A percentile compares a stretch with the other conserved stretches of the same genome.
phyloP scores from a whole-genome alignment of 441 rosid genomes.

The Metrosideros polymorpha region DNA sequence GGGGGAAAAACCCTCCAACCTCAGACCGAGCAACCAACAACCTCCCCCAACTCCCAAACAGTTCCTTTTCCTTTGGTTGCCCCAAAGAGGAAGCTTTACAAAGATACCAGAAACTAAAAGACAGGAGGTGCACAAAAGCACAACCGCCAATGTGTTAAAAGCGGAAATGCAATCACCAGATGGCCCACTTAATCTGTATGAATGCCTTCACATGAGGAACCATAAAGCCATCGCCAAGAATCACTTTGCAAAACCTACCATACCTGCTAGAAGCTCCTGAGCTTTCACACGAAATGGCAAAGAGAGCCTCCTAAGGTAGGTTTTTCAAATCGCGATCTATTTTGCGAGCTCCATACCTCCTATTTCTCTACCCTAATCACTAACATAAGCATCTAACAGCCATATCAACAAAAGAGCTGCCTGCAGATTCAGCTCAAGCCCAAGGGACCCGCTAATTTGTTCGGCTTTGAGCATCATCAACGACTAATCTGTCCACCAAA shows the following conservation, averaged over 20 bases:
- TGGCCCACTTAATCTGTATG: background rate
- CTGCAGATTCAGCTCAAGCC: background rate
- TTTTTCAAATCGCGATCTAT: background rate
- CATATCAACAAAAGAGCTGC: background rate
- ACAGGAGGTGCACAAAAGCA: background rate
- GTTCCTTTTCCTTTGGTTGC: too few relatives aligned
- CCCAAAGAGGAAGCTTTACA: too few relatives aligned
- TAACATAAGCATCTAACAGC: background rate
- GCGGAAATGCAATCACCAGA: background rate
- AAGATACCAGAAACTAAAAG: too few relatives aligned
- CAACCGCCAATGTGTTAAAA: background rate
- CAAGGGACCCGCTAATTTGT: background rate
- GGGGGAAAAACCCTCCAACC: background rate
- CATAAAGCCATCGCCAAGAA: background rate
- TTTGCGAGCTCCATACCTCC: background rate
- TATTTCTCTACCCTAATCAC: background rate
- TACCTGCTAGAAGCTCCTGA: background rate
- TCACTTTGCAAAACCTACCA: background rate
- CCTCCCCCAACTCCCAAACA: too few relatives aligned
- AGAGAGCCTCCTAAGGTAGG: background rate
- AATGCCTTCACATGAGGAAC: background rate
- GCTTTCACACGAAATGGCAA: background rate
- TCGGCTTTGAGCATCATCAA: background rate
- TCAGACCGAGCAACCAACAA: background rate
- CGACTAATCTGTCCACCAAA: background rate